phyloP scores from a whole-genome alignment of 2,329 filamentous ascomycete genomes.

The Emmonsiellopsis sp. region DNA sequence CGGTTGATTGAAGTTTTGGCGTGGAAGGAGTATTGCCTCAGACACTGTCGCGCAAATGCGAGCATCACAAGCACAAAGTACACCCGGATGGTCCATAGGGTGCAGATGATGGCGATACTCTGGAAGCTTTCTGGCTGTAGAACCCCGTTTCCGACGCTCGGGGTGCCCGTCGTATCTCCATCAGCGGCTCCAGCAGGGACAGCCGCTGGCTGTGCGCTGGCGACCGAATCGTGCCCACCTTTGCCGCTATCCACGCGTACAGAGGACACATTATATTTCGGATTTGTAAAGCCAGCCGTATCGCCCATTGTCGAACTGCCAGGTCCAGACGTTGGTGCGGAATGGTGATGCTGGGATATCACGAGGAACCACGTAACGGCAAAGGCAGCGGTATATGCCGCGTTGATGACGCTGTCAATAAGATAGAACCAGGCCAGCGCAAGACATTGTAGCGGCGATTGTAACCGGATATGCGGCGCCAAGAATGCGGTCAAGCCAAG shows the following conservation, averaged over 20 bases:
- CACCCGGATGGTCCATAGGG: constrained; percentile 64
- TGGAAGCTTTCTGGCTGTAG: constrained; percentile 58
- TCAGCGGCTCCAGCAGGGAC: constrained; percentile 25
- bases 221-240: constrained; percentile 45
- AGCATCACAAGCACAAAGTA: constrained; percentile 82
- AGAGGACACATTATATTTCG: constrained; percentile 50
- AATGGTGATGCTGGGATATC: constrained; percentile 49
- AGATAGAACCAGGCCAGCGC: constrained; percentile 78
- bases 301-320: constrained; percentile 50
- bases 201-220: constrained; percentile 24
- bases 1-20: constrained; percentile 16
- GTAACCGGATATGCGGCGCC: constrained; percentile 68
- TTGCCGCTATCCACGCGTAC: constrained; percentile 43
- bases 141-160: constrained; percentile 53
- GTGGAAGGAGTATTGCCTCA: constrained; percentile 59
- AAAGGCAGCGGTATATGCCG: constrained; percentile 71
- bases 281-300: constrained; percentile 55
- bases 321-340: constrained; percentile 33
- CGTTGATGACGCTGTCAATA: constrained; percentile 72
- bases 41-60: constrained; percentile 66
- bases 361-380: constrained; percentile 78
- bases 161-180: constrained; percentile 18
- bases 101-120: constrained; percentile 66
- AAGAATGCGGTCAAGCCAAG: constrained; percentile 61
- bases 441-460: constrained; percentile 69